Evolutionary conservation across 148 eudicot species (phyloP), one percentile per base, ranked within the genome.

Genomic region (Heliamphora exappendiculata): DNA sequence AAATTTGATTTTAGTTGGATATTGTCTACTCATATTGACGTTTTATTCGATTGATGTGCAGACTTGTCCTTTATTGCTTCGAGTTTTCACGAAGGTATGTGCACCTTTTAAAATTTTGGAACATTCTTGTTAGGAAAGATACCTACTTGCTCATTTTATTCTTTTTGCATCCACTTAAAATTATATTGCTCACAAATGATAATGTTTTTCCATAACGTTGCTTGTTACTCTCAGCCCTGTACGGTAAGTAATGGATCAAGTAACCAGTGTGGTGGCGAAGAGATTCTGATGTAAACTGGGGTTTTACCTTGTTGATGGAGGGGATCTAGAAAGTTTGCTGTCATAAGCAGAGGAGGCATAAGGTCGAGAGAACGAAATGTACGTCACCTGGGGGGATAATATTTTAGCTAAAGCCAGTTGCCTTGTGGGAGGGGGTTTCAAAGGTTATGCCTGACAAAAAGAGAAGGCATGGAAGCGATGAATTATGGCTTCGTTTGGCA

Each of bases 61-160:
- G 88, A 86, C 88, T 9, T 86, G 88, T 74, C 88, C 88, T 14
- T 67, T 86, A 69, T 41, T 86, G 78, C 88, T 86, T 63, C 88
- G 88, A 59, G 88, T 86, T 67, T 86, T 86, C 73, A 83, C 88
- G 0, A 86, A 86, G 88, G 88, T 83, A 76, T 50, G 82, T 64
- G 31, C 47, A 11, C 31, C 29, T 13, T 19, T 78, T 11, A 4
- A n/a, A 10, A 59, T 37, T 34, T 58, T 11, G 57, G 42, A 22
- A 62, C 44, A 6, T n/a, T 47, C 20, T 50, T 17, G 50, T 45
- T 45, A 29, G 26, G 6, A 5, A 13, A 37, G 55, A 34, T n/a
- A n/a, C 2, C 7, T 72, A 31, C 50, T 71, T 14, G 19, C 26
- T 14, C 2, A 3, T 60, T 49, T 28, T 75, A 22, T 54, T 42